Evolutionary conservation across 768 basidiomycete species (phyloP).

Genomic region (Naganishia kalamii): DNA sequence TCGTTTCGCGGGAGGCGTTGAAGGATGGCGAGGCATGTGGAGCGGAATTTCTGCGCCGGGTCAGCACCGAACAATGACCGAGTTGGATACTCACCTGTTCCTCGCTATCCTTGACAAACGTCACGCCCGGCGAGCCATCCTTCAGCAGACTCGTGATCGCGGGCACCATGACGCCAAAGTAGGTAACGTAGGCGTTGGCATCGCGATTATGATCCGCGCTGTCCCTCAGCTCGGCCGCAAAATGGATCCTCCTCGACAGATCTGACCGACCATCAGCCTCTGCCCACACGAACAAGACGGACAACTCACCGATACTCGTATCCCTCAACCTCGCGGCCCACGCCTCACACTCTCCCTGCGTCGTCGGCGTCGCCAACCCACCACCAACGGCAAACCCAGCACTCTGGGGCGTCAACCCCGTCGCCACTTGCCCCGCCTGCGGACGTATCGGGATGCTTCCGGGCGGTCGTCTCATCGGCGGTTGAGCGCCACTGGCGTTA

Average conservation of each 20-base stretch:
- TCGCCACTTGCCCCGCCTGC: not conserved
- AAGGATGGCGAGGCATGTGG: conserved; percentile 77
- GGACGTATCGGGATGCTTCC: not conserved
- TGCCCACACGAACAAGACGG: not conserved
- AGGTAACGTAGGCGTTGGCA: conserved; percentile 37
- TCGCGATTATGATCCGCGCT: conserved; percentile 42
- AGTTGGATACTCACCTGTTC: conserved; percentile 47
- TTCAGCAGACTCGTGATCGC: conserved; percentile 37
- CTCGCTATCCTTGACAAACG: conserved; percentile 47
- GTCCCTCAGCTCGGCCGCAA: conserved; percentile 40
- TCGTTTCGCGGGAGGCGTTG: conserved; percentile 81
- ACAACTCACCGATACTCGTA: conserved; percentile 31
- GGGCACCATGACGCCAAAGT: conserved; percentile 29
- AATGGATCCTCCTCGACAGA: conserved; percentile 5
- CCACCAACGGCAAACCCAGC: conserved; percentile 11
- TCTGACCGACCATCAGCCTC: not conserved
- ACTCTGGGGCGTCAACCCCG: not conserved
- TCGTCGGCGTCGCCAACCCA: conserved; percentile 33
- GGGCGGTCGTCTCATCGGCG: conserved; percentile 1
- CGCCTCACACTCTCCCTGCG: conserved; percentile 40
- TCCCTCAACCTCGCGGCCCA: conserved; percentile 40
- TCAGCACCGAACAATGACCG: no score
- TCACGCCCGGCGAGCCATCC: conserved; percentile 39
- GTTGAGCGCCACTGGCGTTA: conserved; percentile 2
- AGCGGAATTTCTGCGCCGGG: conserved; percentile 64